Evolutionary conservation across 768 basidiomycete genomes (phyloP).

Genomic region (Pisolithus albus): DNA sequence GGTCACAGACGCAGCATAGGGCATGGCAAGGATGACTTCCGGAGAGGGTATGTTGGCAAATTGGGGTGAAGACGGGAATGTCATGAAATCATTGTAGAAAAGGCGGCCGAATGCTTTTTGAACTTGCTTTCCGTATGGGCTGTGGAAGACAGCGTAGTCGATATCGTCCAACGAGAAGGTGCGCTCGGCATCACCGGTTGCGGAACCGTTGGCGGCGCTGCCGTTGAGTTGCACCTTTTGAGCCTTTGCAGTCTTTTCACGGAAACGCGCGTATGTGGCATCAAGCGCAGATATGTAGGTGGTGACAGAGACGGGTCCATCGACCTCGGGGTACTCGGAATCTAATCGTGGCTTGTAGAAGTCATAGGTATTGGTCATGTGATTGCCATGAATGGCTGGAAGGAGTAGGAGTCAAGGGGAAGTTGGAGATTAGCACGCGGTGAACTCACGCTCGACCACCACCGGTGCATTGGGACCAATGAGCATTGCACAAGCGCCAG

Average conservation of each 20-base stretch:
- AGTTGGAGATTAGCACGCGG: slow-evolving; percentile 6
- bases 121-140: slow-evolving; percentile 97
- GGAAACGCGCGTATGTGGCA: slow-evolving; percentile 77
- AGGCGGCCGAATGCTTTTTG: slow-evolving; percentile 95
- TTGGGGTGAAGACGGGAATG: slow-evolving; percentile 59
- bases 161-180: slow-evolving; percentile 73
- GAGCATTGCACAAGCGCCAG: slow-evolving; percentile 90
- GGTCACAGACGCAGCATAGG: slow-evolving; percentile 70
- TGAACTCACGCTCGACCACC: slow-evolving; percentile 85
- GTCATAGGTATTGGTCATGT: slow-evolving; percentile 98
- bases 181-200: slow-evolving; percentile 27
- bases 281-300: slow-evolving; percentile 95
- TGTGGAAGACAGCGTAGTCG: slow-evolving; percentile 95
- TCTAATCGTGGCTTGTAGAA: slow-evolving; percentile 98
- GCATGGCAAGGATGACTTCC: slow-evolving; percentile 58
- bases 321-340: slow-evolving; percentile 94
- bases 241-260: slow-evolving; percentile 68
- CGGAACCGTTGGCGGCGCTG: slow-evolving; percentile 31
- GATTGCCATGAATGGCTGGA: slow-evolving; percentile 88
- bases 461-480: slow-evolving; percentile 96
- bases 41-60: slow-evolving; percentile 68
- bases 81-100: slow-evolving; percentile 87
- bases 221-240: slow-evolving; percentile 42
- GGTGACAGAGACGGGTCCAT: slow-evolving; percentile 93
- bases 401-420: slow-evolving; percentile 9